Evolutionary conservation across 306 rosid genomes (phyloP), one percentile per base, ranked within the genome.

Genomic region (Lithocarpus polystachyus): DNA sequence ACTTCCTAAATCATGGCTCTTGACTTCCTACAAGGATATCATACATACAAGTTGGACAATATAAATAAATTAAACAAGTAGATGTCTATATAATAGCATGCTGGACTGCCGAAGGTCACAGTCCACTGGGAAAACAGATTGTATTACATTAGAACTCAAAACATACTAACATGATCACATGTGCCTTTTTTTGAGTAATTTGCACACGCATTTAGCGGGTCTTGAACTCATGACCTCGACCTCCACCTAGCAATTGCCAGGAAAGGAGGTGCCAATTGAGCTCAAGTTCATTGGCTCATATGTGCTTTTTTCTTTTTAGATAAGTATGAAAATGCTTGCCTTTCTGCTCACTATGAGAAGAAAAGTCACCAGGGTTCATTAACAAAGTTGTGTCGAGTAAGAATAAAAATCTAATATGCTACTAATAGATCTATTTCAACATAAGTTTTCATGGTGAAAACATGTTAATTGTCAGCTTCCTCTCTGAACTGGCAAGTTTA

Each of bases 81-180:
- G 54, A 65, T 53, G 31, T 65, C 61, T 59, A 83, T 29, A 73
- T 59, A 52, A 80, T 68, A 82, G 77, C 68, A 61, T 74, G 59
- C 13, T 56, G 40, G 51, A 52, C 43, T 55, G 67, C 68, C 60
- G n/a, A 77, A 76, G 72, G 73, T 75, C 69, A 73, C 20, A 59
- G 68, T 24, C 8, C 40, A 62, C 19, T 14, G 1, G 28, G n/a
- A 62, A 14, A 59, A 59, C 29, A 17, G 29, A 1, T 57, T 11
- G 18, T 59, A 81, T 17, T 17, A 74, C 3, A 31, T 28, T 18
- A 14, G 57, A 68, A 54, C 24, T 18, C 55, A 57, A 8, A 56
- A 28, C 14, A 55, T 3, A 51, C 7, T 26, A 28, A 65, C 17
- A 24, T 61, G 35, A 26, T 57, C 37, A 26, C 26, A 24, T 26